Evolutionary conservation across 2,329 filamentous ascomycete genomes (phyloP).

Genomic region (Fusarium foetens): DNA sequence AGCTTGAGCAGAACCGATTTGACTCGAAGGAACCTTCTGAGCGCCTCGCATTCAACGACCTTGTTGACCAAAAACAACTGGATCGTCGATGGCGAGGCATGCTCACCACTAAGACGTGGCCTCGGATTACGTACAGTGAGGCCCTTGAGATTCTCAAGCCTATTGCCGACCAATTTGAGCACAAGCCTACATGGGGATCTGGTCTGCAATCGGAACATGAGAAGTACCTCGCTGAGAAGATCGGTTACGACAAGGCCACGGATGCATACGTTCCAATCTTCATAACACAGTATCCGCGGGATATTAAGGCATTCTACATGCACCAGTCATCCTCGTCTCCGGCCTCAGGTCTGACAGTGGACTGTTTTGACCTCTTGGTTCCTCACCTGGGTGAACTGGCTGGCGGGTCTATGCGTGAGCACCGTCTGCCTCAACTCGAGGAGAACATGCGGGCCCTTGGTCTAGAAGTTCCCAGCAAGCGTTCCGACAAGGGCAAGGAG

Average conservation of each 20-base stretch:
- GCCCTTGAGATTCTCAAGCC: slow-evolving; percentile 76
- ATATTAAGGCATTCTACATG: slow-evolving; percentile 89
- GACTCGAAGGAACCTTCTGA: slow-evolving; percentile 54
- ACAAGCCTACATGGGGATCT: slow-evolving; percentile 74
- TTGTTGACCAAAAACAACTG: slow-evolving; percentile 60
- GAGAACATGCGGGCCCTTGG: slow-evolving; percentile 77
- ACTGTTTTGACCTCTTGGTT: slow-evolving; percentile 90
- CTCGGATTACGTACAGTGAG: slow-evolving; percentile 82
- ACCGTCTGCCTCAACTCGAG: slow-evolving; percentile 74
- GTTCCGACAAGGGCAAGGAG: slow-evolving; percentile 40
- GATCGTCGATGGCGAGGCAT: slow-evolving; percentile 78
- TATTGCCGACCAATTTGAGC: slow-evolving; percentile 71
- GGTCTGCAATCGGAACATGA: slow-evolving; percentile 94
- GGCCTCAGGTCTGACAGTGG: slow-evolving; percentile 68
- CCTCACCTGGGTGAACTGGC: slow-evolving; percentile 88
- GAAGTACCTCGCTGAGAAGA: slow-evolving; percentile 77
- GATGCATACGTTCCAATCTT: slow-evolving; percentile 76
- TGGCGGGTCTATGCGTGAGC: slow-evolving; percentile 89
- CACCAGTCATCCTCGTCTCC: slow-evolving; percentile 50
- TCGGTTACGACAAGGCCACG: slow-evolving; percentile 63
- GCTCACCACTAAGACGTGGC: slow-evolving; percentile 67
- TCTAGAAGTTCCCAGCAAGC: slow-evolving; percentile 57
- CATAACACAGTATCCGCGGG: slow-evolving; percentile 90
- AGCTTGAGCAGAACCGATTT: slow-evolving; percentile 54
- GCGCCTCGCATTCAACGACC: slow-evolving; percentile 55